Base-by-base conservation (phyloP, 208 protist species). In the Crithidia brevicula region DNA sequence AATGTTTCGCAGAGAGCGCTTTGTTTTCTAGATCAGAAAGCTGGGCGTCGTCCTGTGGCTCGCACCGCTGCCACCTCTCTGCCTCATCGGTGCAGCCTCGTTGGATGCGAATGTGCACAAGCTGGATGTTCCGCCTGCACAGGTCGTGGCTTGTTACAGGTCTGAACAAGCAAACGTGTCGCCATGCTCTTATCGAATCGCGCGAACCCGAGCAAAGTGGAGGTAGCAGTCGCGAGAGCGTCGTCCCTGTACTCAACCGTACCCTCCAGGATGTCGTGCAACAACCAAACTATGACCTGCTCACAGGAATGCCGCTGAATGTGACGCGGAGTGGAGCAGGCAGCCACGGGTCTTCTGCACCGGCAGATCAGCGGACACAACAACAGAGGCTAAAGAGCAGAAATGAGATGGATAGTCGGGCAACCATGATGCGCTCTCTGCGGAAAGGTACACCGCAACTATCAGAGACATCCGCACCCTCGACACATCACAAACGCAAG, bases 131-230 rank as follows among this genome's bases (percentile, higher is more conserved):
- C 31, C 66, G 66, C 10, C 49, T 76, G 33, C 61, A 43, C 33
- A 78, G 72, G 58, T 27, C 23, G 45, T 78, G 65, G 62, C 43
- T 61, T 11, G 42, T 78, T 10, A 67, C 58, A 1, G 59, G 62
- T 4, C 71, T 56, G 20, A 34, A 33, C n/a, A 27, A 38, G 10
- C 11, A 30, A 16, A 38, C 50, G 2, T 1, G 33, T 3, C 22
- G 25, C 22, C n/a, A 46, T 18, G 6, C 36, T 61, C 54, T 16
- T 61, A n/a, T n/a, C n/a, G 36, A 28, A 11, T 33, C 22, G 20
- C 8, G 30, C 33, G 53, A 36, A 23, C 22, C 27, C 15, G 18
- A 51, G 15, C 43, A 20, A 4, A 46, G 20, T 15, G 28, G 5
- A 3, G 16, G 23, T 18, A 27, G 46, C 46, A 51, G 1, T 1